Conservation (phyloP, 805 yeast species). For the Yamadazyma scolyti region DNA sequence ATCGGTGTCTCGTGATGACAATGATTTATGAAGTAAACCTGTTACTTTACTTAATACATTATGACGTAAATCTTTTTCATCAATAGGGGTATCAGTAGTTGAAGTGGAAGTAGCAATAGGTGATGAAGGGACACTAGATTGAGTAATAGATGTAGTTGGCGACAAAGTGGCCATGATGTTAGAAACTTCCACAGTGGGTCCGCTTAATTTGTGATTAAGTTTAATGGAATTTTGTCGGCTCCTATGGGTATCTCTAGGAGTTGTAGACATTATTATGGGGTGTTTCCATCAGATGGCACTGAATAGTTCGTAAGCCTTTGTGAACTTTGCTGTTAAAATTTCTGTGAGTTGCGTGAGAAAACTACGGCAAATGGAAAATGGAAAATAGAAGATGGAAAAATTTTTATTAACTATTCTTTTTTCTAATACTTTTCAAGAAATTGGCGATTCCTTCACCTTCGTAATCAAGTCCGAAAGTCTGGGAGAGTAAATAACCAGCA, state of each 20-base stretch:
- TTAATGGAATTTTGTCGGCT: slow-evolving; percentile 11
- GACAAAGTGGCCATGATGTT: slow-evolving; percentile 11
- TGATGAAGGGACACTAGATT: too few relatives aligned
- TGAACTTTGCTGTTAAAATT: too few relatives aligned
- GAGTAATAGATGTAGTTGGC: slow-evolving; percentile 2
- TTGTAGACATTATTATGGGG: slow-evolving; percentile 3
- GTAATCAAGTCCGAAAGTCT: slow-evolving; percentile 46
- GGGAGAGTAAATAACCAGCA: slow-evolving; percentile 48
- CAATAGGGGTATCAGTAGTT: too few relatives aligned
- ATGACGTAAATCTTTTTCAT: slow-evolving; percentile 15
- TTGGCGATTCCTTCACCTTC: slow-evolving; percentile 54
- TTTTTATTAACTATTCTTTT: slow-evolving; percentile 14
- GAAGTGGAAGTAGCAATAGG: too few relatives aligned
- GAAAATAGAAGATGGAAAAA: too few relatives aligned
- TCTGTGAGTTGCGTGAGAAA: too few relatives aligned
- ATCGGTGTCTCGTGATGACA: slow-evolving; percentile 8
- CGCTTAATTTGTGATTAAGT: slow-evolving; percentile 7
- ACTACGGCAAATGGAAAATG: too few relatives aligned
- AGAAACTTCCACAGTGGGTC: slow-evolving; percentile 14
- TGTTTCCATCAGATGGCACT: too few relatives aligned
- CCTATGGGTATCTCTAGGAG: slow-evolving; percentile 4
- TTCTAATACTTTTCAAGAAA: slow-evolving; percentile 43
- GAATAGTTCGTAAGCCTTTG: too few relatives aligned
- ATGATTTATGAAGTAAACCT: slow-evolving; percentile 24
- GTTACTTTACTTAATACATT: slow-evolving; percentile 30